Evolutionary conservation across 2,329 filamentous ascomycete species (phyloP).

Genomic region (Nemania sp.): DNA sequence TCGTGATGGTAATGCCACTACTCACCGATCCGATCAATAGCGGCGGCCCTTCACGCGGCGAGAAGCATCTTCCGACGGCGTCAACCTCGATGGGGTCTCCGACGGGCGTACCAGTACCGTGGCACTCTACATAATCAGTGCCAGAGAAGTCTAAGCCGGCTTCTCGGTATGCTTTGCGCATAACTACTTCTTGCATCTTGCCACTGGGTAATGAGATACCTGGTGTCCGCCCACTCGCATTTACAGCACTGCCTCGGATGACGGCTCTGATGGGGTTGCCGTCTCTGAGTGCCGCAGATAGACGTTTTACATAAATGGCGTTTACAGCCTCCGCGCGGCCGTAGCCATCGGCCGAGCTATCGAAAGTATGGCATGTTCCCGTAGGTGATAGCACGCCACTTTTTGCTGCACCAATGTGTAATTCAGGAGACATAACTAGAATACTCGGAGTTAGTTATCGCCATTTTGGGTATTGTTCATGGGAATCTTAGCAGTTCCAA

Average conservation of each 20-base stretch:
- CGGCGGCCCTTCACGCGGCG: neutral
- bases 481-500: too few relatives aligned
- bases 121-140: slow-evolving; percentile 19
- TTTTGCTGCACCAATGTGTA: slow-evolving; percentile 40
- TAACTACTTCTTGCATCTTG: slow-evolving; percentile 1
- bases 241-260: slow-evolving; percentile 3
- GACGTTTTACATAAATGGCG: slow-evolving; percentile 58
- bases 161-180: neutral
- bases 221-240: slow-evolving; percentile 5
- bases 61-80: neutral
- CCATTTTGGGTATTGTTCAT: too few relatives aligned
- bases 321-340: slow-evolving; percentile 63
- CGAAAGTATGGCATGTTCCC: slow-evolving; percentile 55
- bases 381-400: slow-evolving; percentile 53
- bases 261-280: slow-evolving; percentile 12
- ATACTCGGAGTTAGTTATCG: too few relatives aligned
- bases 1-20: neutral
- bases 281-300: slow-evolving; percentile 46
- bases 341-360: slow-evolving; percentile 62
- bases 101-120: slow-evolving; percentile 19
- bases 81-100: slow-evolving; percentile 19
- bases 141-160: neutral
- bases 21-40: slow-evolving; percentile 9
- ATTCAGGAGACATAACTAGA: slow-evolving; percentile 41
- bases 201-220: slow-evolving; percentile 10